These are phyloP conservation scores for Inosperma sp. DNA, from an alignment of 768 basidiomycete genomes.

Conservation along the genomic window DNA sequence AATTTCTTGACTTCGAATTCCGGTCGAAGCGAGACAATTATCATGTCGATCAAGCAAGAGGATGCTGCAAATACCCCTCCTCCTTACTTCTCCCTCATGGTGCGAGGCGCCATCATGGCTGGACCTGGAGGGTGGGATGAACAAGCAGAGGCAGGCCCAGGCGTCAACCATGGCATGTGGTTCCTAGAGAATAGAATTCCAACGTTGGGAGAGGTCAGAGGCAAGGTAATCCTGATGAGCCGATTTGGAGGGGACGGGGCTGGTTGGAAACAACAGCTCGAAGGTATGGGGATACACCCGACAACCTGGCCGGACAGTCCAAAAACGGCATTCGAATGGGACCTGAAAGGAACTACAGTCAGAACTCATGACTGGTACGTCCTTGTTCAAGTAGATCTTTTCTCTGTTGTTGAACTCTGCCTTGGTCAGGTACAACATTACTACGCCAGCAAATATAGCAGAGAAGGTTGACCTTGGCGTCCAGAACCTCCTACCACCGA, in stretches of 20 bases:
- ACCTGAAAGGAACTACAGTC: slow-evolving; percentile 62
- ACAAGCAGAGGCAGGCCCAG: neutral
- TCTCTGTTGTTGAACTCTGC: slow-evolving; percentile 1
- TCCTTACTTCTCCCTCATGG: slow-evolving; percentile 54
- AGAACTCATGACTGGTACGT: slow-evolving; percentile 81
- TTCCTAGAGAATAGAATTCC: slow-evolving; percentile 81
- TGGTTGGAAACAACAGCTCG: slow-evolving; percentile 64
- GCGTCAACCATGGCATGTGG: slow-evolving; percentile 51
- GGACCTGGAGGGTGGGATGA: slow-evolving; percentile 45
- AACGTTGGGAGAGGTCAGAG: slow-evolving; percentile 75
- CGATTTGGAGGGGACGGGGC: slow-evolving; percentile 71
- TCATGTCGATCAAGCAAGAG: slow-evolving; percentile 91
- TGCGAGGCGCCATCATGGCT: slow-evolving; percentile 57
- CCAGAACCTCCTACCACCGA: slow-evolving; percentile 38
- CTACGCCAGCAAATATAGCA: slow-evolving; percentile 74
- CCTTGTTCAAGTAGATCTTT: slow-evolving; percentile 10
- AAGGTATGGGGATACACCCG: slow-evolving; percentile 85
- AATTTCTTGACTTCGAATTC: slow-evolving; percentile 56
- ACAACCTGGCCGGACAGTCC: slow-evolving; percentile 78
- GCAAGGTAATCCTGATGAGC: slow-evolving; percentile 80
- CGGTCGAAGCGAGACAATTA: slow-evolving; percentile 65
- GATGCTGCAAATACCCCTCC: slow-evolving; percentile 46
- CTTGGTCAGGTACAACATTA: slow-evolving; percentile 70
- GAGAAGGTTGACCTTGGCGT: slow-evolving; percentile 70
- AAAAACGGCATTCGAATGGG: slow-evolving; percentile 73